Conservation (phyloP, 495 filamentous ascomycete species). For the Penicillium verhagenii region DNA sequence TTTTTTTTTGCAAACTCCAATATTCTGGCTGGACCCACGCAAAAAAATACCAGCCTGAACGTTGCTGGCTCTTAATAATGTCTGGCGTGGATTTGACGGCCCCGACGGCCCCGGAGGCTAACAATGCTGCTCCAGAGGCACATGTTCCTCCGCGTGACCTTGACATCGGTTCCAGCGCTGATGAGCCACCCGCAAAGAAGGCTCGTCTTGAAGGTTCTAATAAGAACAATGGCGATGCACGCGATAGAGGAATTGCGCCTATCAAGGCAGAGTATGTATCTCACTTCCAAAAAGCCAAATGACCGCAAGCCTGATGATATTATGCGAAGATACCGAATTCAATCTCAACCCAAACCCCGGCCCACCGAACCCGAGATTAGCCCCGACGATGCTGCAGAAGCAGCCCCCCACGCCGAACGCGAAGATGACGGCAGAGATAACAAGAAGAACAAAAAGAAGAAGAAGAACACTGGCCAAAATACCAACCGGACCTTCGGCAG, state of each 20-base stretch:
- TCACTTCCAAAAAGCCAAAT: constrained; percentile 2
- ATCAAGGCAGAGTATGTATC: constrained; percentile 81
- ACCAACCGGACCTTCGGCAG: constrained; percentile 79
- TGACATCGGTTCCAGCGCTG: constrained; percentile 4
- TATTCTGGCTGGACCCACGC: not conserved
- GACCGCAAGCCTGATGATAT: not conserved
- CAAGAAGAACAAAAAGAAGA: constrained; percentile 58
- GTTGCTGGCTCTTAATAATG: not conserved
- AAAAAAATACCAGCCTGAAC: not conserved
- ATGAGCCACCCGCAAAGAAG: constrained; percentile 59
- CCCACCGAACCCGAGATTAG: constrained; percentile 15
- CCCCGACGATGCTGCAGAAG: constrained; percentile 70
- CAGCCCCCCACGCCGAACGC: constrained; percentile 44
- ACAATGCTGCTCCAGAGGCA: constrained; percentile 5
- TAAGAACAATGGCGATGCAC: constrained; percentile 36
- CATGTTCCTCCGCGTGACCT: constrained; percentile 16
- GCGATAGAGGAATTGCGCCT: constrained; percentile 68
- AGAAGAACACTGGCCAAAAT: constrained; percentile 79
- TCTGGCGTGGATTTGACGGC: constrained; percentile 3
- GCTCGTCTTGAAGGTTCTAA: constrained; percentile 51
- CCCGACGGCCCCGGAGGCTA: not conserved
- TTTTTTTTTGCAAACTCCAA: not conserved
- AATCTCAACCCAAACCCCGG: constrained; percentile 23
- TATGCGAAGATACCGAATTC: constrained; percentile 56
- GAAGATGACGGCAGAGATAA: constrained; percentile 35